These are phyloP conservation scores for Solanum ossicruentum DNA, from an alignment of 257 asterid species.

Conservation along the genomic window DNA sequence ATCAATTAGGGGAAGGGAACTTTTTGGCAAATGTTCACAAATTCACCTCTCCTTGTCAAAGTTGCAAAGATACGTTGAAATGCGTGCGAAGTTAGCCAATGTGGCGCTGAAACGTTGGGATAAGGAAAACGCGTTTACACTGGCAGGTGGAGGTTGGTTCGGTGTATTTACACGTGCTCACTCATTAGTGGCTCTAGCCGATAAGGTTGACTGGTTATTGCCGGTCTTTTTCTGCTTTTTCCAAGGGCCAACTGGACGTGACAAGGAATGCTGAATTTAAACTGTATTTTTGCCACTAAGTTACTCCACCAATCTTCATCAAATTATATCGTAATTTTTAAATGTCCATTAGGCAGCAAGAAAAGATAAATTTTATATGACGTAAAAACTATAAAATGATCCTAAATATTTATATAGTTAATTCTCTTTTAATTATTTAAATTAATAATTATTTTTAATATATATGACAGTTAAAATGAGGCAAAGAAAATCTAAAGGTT, in stretches of 20 bases:
- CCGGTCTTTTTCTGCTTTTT: slow-evolving; percentile 4
- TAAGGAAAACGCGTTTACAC: background rate
- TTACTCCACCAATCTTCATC: background rate
- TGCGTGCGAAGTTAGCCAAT: background rate
- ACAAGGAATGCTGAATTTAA: background rate
- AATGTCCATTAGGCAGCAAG: background rate
- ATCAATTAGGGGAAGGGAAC: no score
- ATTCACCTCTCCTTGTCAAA: background rate
- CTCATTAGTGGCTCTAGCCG: background rate
- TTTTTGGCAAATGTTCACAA: no score
- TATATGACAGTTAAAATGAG: no score
- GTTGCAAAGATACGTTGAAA: background rate
- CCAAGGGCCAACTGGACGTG: background rate
- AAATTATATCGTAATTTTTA: background rate
- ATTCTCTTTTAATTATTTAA: no score
- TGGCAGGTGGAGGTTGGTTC: slow-evolving; percentile 11
- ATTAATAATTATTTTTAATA: no score
- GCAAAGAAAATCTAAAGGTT: no score
- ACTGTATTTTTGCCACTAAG: background rate
- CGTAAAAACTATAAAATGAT: no score
- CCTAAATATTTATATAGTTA: no score
- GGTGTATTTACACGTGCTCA: slow-evolving; percentile 1
- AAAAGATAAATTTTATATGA: no score
- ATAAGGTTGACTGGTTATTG: slow-evolving; percentile 8
- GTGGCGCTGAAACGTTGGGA: background rate